Base-by-base conservation (phyloP, 2,329 filamentous ascomycete genomes). In the Penicillium crustosum region DNA sequence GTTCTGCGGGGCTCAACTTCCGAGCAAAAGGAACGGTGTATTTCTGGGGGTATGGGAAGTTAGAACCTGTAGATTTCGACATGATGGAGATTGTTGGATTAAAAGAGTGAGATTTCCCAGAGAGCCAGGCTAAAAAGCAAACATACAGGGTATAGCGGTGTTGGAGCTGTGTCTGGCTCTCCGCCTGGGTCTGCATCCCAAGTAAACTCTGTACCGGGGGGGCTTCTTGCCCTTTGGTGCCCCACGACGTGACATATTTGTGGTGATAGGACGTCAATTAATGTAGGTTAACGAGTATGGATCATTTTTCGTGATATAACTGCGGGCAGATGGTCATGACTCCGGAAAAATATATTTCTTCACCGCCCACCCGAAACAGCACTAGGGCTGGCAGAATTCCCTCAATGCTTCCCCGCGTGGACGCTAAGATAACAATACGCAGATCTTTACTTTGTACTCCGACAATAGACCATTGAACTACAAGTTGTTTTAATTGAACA, bases 91-190 rank as follows among this genome's bases (percentile, higher is more conserved):
- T 39, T 25, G 33, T n/a, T 4, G 27, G 5, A 39, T n/a, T 13
- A 21, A 31, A 42, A 25, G 49, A 48, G 39, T 36, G 48, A 33
- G 35, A 39, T 43, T 33, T 39, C 35, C 58, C 21, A 45, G 38
- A 47, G 50, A 39, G 49, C 50, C 33, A 49, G 42, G 55, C 21
- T 53, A 57, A 69, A 42, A 48, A 47, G 55, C 23, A 54, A 57
- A 69, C 73, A 39, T 73, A 81, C 79, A 56, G 79, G 79, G 62
- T 78, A 81, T 38, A 80, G 67, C 55, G 77, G 78, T 29, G 75
- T 77, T 15, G 79, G 79, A 60, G 76, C 78, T 38, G 69, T 76
- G 60, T 78, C 76, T 36, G 72, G 68, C 57, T 75, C 67, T 63
- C 77, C 75, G 52, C 68, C 74, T 33, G 71, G 67, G 39, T 75